Percentiles rank a stretch among this genome's conserved stretches.
Evolutionary conservation across 805 yeast species (phyloP).

Genomic region (Candida qinlingensis): DNA sequence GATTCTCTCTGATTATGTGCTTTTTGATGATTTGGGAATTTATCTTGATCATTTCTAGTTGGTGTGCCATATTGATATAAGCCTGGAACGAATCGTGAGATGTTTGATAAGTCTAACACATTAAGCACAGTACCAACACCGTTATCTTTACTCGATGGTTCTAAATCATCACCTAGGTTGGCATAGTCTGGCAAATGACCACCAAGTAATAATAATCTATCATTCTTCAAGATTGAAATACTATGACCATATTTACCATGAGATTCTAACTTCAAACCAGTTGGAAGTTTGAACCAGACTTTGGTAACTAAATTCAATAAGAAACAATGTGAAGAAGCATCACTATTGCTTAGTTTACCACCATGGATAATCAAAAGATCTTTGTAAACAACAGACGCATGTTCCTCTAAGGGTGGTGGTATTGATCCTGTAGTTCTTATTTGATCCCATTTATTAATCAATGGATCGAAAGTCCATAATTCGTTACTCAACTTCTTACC

Average conservation of each 20-base stretch:
- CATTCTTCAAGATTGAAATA: constrained; percentile 59
- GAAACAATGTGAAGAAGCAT: constrained; percentile 57
- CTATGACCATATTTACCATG: constrained; percentile 92
- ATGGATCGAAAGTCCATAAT: constrained; percentile 76
- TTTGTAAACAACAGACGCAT: constrained; percentile 73
- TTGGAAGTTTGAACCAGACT: constrained; percentile 65
- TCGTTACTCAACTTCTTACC: constrained; percentile 66
- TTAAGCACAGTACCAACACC: constrained; percentile 58
- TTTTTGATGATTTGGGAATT: constrained; percentile 16
- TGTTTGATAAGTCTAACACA: constrained; percentile 48
- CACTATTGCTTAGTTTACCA: constrained; percentile 76
- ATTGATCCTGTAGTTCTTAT: constrained; percentile 57
- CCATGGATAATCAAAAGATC: constrained; percentile 83
- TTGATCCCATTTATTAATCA: constrained; percentile 61
- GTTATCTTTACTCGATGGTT: constrained; percentile 46
- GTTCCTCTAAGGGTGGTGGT: constrained; percentile 90
- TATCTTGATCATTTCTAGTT: constrained; percentile 19
- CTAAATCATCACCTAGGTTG: constrained; percentile 41
- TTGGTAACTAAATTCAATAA: constrained; percentile 71
- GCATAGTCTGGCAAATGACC: constrained; percentile 80
- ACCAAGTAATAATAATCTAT: constrained; percentile 81
- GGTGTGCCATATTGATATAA: constrained; percentile 32
- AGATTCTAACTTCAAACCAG: constrained; percentile 46
- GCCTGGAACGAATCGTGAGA: constrained; percentile 33
- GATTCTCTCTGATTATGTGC: background rate